A percentile compares a stretch with the other conserved stretches of the same genome.
These are phyloP conservation scores for Fomitopsis serialis DNA, from an alignment of 768 basidiomycete genomes.

Conservation along the genomic window DNA sequence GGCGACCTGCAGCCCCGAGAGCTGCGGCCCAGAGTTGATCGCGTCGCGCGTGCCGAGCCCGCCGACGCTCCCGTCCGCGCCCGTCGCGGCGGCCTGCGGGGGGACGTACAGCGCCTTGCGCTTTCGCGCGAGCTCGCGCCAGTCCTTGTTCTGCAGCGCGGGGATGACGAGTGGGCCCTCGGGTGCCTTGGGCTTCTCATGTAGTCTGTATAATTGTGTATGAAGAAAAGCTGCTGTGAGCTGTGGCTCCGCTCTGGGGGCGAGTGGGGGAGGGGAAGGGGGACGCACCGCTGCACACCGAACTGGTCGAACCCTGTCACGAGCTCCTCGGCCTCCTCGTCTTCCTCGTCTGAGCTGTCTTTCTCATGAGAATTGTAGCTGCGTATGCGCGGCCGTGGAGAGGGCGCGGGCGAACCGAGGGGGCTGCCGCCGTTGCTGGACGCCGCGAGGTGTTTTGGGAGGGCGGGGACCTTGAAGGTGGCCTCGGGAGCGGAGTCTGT, in stretches of 20 bases:
- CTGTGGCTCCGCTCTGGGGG: conserved; percentile 36
- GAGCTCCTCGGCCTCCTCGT: conserved; percentile 54
- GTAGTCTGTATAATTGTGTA: conserved; percentile 30
- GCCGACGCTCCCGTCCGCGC: conserved; percentile 70
- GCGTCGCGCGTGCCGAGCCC: conserved; percentile 69
- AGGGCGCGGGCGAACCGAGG: conserved; percentile 43
- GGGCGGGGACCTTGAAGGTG: conserved; percentile 50
- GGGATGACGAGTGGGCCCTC: conserved; percentile 79
- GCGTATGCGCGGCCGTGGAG: conserved; percentile 32
- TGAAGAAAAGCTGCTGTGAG: conserved; percentile 57
- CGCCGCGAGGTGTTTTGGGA: conserved; percentile 52
- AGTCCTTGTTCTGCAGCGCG: conserved; percentile 82
- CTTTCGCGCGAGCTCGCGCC: conserved; percentile 75
- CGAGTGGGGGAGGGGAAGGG: conserved; percentile 11
- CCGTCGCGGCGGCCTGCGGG: conserved; percentile 49
- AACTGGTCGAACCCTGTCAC: conserved; percentile 69
- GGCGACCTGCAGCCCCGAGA: conserved; percentile 59
- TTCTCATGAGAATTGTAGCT: conserved; percentile 23
- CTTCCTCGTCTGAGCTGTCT: conserved; percentile 55
- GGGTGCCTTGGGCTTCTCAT: conserved; percentile 40
- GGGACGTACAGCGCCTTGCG: conserved; percentile 66
- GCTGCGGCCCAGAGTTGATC: conserved; percentile 73
- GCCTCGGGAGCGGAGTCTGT: conserved; percentile 51
- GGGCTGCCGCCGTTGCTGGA: conserved; percentile 47
- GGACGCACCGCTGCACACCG: conserved; percentile 82